A percentile compares a stretch with the other conserved stretches of the same genome.
Conservation (phyloP, 129 eudicot species). For the Pulicaria dysenterica region DNA sequence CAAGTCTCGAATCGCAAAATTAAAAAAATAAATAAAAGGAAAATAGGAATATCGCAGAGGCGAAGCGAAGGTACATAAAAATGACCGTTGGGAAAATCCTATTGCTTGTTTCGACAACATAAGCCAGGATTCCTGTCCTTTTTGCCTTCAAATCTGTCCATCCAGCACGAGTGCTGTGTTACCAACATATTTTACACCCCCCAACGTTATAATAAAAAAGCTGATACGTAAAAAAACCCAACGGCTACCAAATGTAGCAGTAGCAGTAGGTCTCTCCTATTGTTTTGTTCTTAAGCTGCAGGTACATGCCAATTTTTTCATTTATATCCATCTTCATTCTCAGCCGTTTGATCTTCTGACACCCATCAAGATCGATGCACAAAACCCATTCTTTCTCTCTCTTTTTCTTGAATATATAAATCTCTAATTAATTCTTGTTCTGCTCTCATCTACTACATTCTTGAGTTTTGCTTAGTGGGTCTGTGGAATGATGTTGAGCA, state of each 20-base stretch:
- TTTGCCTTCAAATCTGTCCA: conserved; percentile 24
- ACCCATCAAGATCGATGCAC: conserved; percentile 21
- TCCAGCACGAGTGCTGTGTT: conserved; percentile 20
- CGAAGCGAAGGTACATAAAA: conserved; percentile 32
- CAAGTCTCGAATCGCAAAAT: background rate
- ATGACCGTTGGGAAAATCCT: conserved; percentile 40
- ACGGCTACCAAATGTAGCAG: conserved; percentile 28
- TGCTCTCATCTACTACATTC: conserved; percentile 18
- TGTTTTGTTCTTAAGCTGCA: conserved; percentile 29
- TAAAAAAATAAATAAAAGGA: background rate
- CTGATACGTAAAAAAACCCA: conserved; percentile 16
- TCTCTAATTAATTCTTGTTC: conserved; percentile 24
- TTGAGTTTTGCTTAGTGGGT: conserved; percentile 24
- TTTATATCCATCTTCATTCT: background rate
- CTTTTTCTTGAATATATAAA: conserved; percentile 31
- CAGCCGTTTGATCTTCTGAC: conserved; percentile 46
- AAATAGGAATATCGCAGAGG: background rate
- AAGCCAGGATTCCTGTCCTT: conserved; percentile 40
- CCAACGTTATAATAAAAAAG: conserved; percentile 19
- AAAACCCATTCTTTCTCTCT: conserved; percentile 22
- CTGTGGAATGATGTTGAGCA: conserved; percentile 16
- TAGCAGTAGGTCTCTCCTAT: no score
- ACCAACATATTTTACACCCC: conserved; percentile 29
- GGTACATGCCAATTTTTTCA: conserved; percentile 23
- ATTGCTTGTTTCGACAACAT: conserved; percentile 33